These are phyloP conservation scores for Saturnispora sekii DNA, from an alignment of 805 yeast genomes.

Conservation along the genomic window DNA sequence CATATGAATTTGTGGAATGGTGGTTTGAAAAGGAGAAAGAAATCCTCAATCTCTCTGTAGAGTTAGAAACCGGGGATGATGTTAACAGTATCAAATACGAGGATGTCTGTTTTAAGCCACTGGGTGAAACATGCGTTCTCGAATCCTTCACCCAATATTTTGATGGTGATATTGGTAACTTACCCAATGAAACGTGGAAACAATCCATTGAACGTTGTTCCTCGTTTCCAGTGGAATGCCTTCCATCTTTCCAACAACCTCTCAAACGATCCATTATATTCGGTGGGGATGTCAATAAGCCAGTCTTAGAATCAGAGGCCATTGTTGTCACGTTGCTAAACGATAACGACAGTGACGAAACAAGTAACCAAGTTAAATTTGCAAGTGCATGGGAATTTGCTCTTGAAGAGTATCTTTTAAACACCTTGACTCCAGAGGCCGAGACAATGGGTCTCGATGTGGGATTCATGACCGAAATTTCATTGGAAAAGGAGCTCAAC, in stretches of 20 bases:
- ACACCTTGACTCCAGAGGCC: constrained; percentile 35
- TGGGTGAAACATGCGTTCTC: constrained; percentile 68
- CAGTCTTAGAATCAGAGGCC: constrained; percentile 53
- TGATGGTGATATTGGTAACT: constrained; percentile 43
- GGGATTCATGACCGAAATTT: constrained; percentile 73
- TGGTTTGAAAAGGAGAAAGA: constrained; percentile 75
- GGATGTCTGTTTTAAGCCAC: constrained; percentile 77
- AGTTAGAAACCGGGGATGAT: not conserved
- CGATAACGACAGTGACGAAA: constrained; percentile 40
- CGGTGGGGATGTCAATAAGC: constrained; percentile 39
- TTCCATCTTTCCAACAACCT: constrained; percentile 89
- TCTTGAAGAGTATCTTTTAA: constrained; percentile 46
- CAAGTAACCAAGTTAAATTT: constrained; percentile 29
- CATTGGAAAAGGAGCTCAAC: constrained; percentile 76
- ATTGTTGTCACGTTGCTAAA: constrained; percentile 67
- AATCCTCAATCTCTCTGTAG: constrained; percentile 29
- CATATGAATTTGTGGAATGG: constrained; percentile 70
- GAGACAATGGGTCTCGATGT: constrained; percentile 45
- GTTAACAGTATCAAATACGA: constrained; percentile 31
- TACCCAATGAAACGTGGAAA: constrained; percentile 48
- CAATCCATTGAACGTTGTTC: constrained; percentile 50
- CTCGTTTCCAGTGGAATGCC: constrained; percentile 74
- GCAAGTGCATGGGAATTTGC: constrained; percentile 61
- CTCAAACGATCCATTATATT: constrained; percentile 62
- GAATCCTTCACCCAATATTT: constrained; percentile 89